These are phyloP conservation scores for Alnus glutinosa DNA, from an alignment of 306 rosid genomes.

Conservation along the genomic window DNA sequence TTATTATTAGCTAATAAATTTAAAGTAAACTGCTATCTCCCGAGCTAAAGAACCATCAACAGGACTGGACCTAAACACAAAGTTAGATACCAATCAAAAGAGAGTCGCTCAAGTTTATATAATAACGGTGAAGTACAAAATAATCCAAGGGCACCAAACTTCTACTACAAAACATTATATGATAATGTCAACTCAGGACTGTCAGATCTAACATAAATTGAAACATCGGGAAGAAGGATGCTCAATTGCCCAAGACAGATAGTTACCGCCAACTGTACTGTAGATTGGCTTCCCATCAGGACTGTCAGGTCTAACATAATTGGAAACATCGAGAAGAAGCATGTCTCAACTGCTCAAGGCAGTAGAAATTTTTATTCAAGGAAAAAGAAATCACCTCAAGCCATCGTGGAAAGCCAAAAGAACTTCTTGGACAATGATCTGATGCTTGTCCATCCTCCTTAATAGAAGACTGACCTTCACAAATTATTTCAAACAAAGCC, in stretches of 20 bases:
- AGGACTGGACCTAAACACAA: not conserved
- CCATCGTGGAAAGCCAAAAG: constrained; percentile 94
- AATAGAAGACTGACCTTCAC: constrained; percentile 72
- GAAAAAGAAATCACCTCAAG: constrained; percentile 73
- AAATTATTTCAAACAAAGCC: constrained; percentile 72
- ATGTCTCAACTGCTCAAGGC: not conserved
- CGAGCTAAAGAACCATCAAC: not conserved
- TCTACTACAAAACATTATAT: not conserved
- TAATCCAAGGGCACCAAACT: not conserved
- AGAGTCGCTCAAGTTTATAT: not conserved
- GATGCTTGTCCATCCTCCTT: constrained; percentile 54
- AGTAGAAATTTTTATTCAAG: constrained; percentile 19
- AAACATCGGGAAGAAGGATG: not conserved
- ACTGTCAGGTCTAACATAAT: not conserved
- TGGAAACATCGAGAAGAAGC: not conserved
- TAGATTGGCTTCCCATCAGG: no score
- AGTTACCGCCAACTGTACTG: no score
- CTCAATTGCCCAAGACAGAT: not conserved
- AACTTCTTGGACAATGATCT: constrained; percentile 63
- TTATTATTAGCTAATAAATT: not conserved
- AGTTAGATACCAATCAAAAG: not conserved
- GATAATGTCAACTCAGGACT: not conserved
- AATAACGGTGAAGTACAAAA: not conserved
- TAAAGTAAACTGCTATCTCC: not conserved
- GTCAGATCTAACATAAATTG: not conserved